phyloP scores from a whole-genome alignment of 202 grass and related monocot genomes.

The Schoenoplectus triqueter region DNA sequence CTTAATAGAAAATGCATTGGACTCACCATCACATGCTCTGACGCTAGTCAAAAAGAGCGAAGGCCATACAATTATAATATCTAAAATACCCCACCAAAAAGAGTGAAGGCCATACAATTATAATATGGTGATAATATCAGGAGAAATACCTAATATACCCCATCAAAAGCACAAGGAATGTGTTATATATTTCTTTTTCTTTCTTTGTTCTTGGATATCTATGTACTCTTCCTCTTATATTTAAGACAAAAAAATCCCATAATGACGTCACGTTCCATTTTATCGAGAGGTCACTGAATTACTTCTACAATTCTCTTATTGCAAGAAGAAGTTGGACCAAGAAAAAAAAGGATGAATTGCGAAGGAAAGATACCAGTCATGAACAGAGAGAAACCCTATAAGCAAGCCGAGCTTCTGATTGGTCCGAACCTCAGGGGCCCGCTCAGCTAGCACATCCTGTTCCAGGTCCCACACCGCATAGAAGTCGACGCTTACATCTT shows the following conservation, averaged over 20 bases:
- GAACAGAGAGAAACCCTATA: slow-evolving; percentile 87
- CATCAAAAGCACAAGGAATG: neutral
- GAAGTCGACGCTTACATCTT: slow-evolving; percentile 90
- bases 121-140: neutral
- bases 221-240: neutral
- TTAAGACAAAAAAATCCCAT: slow-evolving; percentile 2
- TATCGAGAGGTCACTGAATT: neutral
- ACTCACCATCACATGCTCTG: no score
- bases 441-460: slow-evolving; percentile 72
- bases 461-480: slow-evolving; percentile 91
- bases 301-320: slow-evolving; percentile 13
- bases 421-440: slow-evolving; percentile 75
- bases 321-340: neutral
- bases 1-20: no score
- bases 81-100: neutral
- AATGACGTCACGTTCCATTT: neutral
- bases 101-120: neutral
- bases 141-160: slow-evolving; percentile 15
- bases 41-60: neutral
- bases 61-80: neutral
- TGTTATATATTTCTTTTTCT: neutral
- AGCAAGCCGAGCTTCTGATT: slow-evolving; percentile 99
- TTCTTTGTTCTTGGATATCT: neutral
- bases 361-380: slow-evolving; percentile 73
- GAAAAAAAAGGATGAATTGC: neutral